phyloP scores from a whole-genome alignment of 106 monocot species.

The Posidonia australis region DNA sequence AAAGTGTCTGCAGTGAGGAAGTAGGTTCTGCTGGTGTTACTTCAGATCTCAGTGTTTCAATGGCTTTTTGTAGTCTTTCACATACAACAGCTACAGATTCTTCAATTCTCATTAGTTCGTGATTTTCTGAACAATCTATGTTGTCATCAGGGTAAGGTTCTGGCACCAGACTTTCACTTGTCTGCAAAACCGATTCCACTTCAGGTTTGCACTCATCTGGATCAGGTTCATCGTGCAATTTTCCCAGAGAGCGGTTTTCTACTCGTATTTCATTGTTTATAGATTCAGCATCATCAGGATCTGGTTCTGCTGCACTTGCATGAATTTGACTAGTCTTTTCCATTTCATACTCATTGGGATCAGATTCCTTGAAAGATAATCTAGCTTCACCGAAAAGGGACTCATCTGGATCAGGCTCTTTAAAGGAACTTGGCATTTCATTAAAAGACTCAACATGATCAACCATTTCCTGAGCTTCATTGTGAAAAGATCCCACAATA shows the following conservation, averaged over 20 bases:
- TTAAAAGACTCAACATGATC: background rate
- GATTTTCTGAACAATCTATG: constrained; percentile 12
- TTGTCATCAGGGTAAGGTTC: constrained; percentile 19
- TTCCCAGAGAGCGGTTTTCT: background rate
- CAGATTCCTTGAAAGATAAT: constrained; percentile 3
- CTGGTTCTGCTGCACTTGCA: constrained; percentile 12
- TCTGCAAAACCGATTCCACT: no score
- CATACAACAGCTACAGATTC: constrained; percentile 60
- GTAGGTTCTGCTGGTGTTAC: constrained; percentile 31
- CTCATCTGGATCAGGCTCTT: constrained; percentile 43
- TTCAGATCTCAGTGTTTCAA: constrained; percentile 47
- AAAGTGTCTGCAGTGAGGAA: constrained; percentile 54
- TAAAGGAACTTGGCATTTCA: background rate
- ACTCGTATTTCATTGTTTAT: background rate
- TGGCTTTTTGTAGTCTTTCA: constrained; percentile 43
- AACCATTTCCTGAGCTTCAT: background rate
- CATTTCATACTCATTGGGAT: constrained; percentile 2
- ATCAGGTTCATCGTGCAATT: constrained; percentile 12
- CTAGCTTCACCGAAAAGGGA: constrained; percentile 4
- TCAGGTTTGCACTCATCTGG: constrained; percentile 2
- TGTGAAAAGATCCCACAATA: background rate
- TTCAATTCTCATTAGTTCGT: constrained; percentile 47
- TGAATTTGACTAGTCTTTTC: background rate
- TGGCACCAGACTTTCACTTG: background rate
- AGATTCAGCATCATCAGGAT: constrained; percentile 22